A percentile compares a stretch with the other conserved stretches of the same genome.
Conservation (phyloP, 164 flowering plant species). For the Piper longum region DNA sequence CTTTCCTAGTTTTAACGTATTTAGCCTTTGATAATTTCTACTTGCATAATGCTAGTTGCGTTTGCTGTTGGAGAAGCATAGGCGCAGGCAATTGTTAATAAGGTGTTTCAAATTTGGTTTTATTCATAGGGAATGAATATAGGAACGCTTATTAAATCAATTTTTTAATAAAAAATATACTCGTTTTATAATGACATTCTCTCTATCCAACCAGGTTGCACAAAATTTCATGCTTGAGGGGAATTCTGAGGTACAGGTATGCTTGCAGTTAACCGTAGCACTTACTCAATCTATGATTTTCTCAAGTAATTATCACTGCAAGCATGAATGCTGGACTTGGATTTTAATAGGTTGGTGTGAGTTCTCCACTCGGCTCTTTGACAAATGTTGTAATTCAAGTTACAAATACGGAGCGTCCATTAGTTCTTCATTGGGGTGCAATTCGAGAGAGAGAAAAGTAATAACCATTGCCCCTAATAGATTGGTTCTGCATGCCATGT, state of each 20-base stretch:
- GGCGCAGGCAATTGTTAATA: neutral
- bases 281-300: neutral
- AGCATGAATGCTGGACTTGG: constrained; percentile 1
- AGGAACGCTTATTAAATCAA: neutral
- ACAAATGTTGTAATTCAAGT: constrained; percentile 46
- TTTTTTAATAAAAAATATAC: neutral
- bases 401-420: constrained; percentile 36
- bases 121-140: neutral
- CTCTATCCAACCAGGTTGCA: constrained; percentile 30
- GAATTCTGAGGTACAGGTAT: constrained; percentile 65
- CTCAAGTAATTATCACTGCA: neutral
- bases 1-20: too few relatives aligned
- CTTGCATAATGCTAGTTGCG: too few relatives aligned
- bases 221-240: constrained; percentile 63
- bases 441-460: constrained; percentile 43
- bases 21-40: too few relatives aligned
- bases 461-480: neutral
- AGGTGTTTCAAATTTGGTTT: too few relatives aligned
- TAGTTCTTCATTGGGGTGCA: constrained; percentile 89
- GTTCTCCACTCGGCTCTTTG: constrained; percentile 21
- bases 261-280: neutral
- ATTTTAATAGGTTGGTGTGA: constrained; percentile 53
- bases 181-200: neutral
- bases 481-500: neutral
- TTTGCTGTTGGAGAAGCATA: neutral